Percentiles rank a stretch among this genome's conserved stretches.
Evolutionary conservation across 371 early-diverging fungal species (phyloP).

Genomic region (Chytridium lagenaria): DNA sequence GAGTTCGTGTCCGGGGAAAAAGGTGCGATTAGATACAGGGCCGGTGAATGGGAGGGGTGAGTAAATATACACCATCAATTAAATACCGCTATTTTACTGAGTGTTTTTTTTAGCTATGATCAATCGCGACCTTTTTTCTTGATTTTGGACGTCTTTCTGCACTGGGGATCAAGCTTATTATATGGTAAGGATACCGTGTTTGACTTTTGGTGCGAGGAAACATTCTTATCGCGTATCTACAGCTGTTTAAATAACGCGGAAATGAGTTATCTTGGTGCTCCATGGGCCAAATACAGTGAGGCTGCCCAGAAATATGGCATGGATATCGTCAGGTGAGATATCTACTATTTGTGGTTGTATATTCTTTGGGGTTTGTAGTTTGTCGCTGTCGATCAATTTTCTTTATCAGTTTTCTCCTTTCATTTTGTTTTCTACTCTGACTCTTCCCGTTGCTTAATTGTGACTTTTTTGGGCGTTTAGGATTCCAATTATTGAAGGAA

Average conservation of each 20-base stretch:
- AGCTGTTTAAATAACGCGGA: constrained; percentile 79
- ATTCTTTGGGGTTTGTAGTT: too few relatives aligned
- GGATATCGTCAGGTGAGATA: constrained; percentile 54
- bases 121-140: constrained; percentile 70
- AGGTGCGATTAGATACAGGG: constrained; percentile 74
- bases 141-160: constrained; percentile 72
- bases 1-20: constrained; percentile 83
- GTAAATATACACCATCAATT: too few relatives aligned
- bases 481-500: constrained; percentile 76
- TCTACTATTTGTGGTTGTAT: too few relatives aligned
- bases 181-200: constrained; percentile 63
- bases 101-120: constrained; percentile 59
- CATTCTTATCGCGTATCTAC: not conserved
- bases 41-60: constrained; percentile 72
- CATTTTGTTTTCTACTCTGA: constrained; percentile 23
- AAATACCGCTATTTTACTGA: not conserved
- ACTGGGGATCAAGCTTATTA: constrained; percentile 67
- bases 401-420: not conserved
- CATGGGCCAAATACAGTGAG: constrained; percentile 67
- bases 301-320: constrained; percentile 64
- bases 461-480: too few relatives aligned
- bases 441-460: too few relatives aligned
- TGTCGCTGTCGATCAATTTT: not conserved
- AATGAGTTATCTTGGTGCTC: constrained; percentile 71
- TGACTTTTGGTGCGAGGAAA: constrained; percentile 24